These are phyloP conservation scores for Leccinum truebloodii DNA, from an alignment of 768 basidiomycete genomes.

Conservation along the genomic window DNA sequence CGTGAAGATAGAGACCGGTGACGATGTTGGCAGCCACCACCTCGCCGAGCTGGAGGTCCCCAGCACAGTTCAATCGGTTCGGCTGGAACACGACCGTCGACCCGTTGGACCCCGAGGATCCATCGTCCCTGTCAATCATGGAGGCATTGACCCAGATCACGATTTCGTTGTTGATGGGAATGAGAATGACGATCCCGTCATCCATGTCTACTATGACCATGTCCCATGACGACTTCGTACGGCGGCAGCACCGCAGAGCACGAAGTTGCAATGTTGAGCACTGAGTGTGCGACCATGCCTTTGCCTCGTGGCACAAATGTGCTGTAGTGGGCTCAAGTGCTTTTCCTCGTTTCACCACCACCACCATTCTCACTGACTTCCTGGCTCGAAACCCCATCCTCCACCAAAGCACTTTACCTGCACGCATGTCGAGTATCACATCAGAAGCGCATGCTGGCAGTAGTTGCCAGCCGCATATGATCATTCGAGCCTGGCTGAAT, in stretches of 20 bases:
- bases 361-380: no score
- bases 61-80: constrained; percentile 26
- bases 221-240: not conserved
- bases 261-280: no score
- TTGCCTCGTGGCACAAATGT: no score
- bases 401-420: no score
- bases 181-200: not conserved
- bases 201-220: not conserved
- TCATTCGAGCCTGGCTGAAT: no score
- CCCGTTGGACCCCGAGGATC: not conserved
- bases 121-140: not conserved
- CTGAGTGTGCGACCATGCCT: no score
- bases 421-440: no score
- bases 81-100: constrained; percentile 20
- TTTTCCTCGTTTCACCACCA: no score
- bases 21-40: constrained; percentile 28
- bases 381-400: no score
- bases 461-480: no score
- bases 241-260: not conserved
- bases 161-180: not conserved
- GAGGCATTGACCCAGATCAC: not conserved
- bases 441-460: no score
- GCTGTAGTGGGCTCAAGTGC: no score
- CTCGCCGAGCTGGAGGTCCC: constrained; percentile 23
- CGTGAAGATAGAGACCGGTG: not conserved